Percentiles rank a stretch among this genome's conserved stretches.
Evolutionary conservation across 1,139 yeast genomes (phyloP).

Genomic region (Saccharomycopsis hybrid): DNA sequence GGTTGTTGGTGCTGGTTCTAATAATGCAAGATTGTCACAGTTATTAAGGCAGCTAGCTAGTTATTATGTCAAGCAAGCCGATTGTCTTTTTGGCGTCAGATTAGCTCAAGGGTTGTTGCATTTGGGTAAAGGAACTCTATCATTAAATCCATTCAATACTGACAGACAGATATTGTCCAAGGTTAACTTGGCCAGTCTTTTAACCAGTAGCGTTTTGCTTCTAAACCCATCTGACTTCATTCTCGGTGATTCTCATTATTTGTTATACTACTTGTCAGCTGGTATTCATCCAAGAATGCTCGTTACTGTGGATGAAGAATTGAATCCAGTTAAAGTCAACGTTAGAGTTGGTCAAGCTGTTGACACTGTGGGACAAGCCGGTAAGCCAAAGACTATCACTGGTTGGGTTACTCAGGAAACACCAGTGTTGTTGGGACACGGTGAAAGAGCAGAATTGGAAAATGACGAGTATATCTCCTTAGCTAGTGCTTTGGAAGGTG

Average conservation of each 20-base stretch:
- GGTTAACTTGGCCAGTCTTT: slow-evolving; percentile 82
- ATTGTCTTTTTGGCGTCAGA: slow-evolving; percentile 87
- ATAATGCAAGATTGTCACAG: slow-evolving; percentile 96
- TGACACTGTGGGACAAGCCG: slow-evolving; percentile 97
- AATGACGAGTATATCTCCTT: slow-evolving; percentile 87
- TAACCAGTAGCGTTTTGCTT: slow-evolving; percentile 79
- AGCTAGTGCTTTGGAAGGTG: slow-evolving; percentile 81
- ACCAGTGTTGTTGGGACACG: slow-evolving; percentile 87
- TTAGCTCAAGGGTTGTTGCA: slow-evolving; percentile 93
- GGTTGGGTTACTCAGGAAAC: slow-evolving; percentile 99
- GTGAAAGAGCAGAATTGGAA: slow-evolving; percentile 96
- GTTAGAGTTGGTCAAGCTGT: slow-evolving; percentile 99
- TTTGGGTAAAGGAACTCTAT: slow-evolving; percentile 91
- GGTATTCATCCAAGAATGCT: slow-evolving; percentile 92
- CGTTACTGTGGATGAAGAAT: slow-evolving; percentile 83
- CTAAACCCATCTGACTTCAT: slow-evolving; percentile 68
- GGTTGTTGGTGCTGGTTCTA: slow-evolving; percentile 96
- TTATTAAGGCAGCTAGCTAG: slow-evolving; percentile 89
- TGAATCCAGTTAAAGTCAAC: slow-evolving; percentile 84
- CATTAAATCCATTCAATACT: slow-evolving; percentile 82
- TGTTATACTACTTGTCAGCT: slow-evolving; percentile 81
- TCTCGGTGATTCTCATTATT: slow-evolving; percentile 56
- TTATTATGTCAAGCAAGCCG: slow-evolving; percentile 86
- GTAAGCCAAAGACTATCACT: slow-evolving; percentile 96
- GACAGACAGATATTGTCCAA: slow-evolving; percentile 86